Percentiles rank a stretch among this genome's conserved stretches.
These are phyloP conservation scores for Tetragonia tetragonoides DNA, from an alignment of 148 eudicot genomes.

Conservation along the genomic window DNA sequence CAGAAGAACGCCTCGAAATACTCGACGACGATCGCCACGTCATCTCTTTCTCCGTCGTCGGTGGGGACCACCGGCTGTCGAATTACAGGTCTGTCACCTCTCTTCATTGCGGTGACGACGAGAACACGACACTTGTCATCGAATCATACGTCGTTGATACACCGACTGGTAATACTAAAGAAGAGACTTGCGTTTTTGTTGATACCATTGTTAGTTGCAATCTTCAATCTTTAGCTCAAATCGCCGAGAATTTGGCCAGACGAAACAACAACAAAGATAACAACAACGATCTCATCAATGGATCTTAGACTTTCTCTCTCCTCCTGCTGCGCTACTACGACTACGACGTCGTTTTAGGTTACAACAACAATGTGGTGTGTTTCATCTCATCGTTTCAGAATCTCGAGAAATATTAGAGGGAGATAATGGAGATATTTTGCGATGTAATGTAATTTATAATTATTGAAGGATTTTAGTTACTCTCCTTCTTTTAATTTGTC, in stretches of 20 bases:
- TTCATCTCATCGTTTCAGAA: too few species aligned
- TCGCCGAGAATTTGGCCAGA: conserved; percentile 36
- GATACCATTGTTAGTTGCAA: conserved; percentile 79
- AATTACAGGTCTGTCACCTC: conserved; percentile 74
- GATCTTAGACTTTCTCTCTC: too few species aligned
- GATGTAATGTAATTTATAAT: too few species aligned
- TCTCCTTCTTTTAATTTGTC: too few species aligned
- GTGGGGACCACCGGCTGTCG: conserved; percentile 73
- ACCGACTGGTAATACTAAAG: conserved; percentile 69
- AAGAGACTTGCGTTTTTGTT: conserved; percentile 71
- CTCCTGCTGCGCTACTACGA: too few species aligned
- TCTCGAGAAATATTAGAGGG: too few species aligned
- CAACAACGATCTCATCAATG: too few species aligned
- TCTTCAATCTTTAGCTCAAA: conserved; percentile 52
- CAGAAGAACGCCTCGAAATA: conserved; percentile 81
- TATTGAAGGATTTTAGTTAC: too few species aligned
- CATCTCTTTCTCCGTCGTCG: conserved; percentile 67
- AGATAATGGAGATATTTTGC: too few species aligned
- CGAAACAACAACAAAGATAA: too few species aligned
- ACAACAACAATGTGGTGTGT: too few species aligned
- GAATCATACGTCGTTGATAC: conserved; percentile 85
- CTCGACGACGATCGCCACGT: conserved; percentile 63
- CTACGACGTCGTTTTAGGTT: too few species aligned
- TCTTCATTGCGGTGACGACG: conserved; percentile 1
- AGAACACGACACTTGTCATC: conserved; percentile 58